Base-by-base conservation (phyloP, 495 filamentous ascomycete species). In the Chaetomium cochliodes region DNA sequence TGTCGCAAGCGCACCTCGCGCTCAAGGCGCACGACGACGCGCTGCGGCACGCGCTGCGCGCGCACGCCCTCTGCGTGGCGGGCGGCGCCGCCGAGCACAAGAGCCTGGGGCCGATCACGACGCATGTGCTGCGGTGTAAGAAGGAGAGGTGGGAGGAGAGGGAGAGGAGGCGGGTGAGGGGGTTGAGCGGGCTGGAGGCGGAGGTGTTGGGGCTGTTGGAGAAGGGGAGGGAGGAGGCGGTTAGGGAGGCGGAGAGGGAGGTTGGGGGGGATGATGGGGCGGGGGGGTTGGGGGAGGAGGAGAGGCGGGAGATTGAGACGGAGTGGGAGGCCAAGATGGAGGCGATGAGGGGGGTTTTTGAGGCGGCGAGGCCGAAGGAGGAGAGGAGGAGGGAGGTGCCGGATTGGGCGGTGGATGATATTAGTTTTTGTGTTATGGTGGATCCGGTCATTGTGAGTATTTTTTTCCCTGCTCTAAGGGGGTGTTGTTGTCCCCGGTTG, bases 391-490 rank as follows among this genome's bases (percentile, higher is more conserved):
- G 90, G 60, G 78, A 88, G 67, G 90, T 96, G 3, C 93, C 94
- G 0, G 93, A 96, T 65, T 91, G 92, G 80, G 80, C 90, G 0
- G 82, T 98, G 50, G 94, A 98, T 71, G 88, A 87, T 25, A 98
- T 98, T 58, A 92, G 89, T 0, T 97, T 97, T 68, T 83, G 85
- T 44, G 84, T 97, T 65, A 97, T 98, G 93, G 84, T 93, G 68
- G 94, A 98, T 76, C 94, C 91, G 5, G 90, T 94, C 15, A 81
- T 93, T 20, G 86, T 88, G 76, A 71, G 83, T 79, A 1, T 33
- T 13, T 18, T 5, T 3, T 33, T 30, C 26, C 15, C 28, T 15
- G 12, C 51, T 30, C 6, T 30, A 2, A 3, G 28, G 28, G 28
- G 28, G 28, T 30, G 28, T 30, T 30, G 28, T 30, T 30, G 28